Percentiles rank a stretch among this genome's conserved stretches.
Conservation (phyloP, 371 early-diverging fungal species). For the Homolaphlyctis polyrhiza region DNA sequence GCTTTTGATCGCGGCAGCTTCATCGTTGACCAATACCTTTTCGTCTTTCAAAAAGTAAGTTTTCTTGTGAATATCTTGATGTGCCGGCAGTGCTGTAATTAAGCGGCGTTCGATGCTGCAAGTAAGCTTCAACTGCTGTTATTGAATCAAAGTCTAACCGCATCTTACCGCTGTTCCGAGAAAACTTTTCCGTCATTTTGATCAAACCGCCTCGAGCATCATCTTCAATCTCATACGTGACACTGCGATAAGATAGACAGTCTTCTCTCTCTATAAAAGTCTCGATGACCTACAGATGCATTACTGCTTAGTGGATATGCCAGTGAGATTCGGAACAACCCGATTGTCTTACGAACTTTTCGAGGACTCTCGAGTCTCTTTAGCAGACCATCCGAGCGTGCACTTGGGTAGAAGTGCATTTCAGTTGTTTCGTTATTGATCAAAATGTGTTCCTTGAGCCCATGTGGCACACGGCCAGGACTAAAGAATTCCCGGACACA, state of each 20-base stretch:
- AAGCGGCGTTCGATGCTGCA: not conserved
- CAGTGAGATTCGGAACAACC: not conserved
- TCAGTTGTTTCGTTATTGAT: slow-evolving; percentile 37
- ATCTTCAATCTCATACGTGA: slow-evolving; percentile 32
- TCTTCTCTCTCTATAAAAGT: slow-evolving; percentile 44
- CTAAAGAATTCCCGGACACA: slow-evolving; percentile 43
- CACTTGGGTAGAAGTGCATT: slow-evolving; percentile 43
- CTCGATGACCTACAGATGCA: slow-evolving; percentile 16
- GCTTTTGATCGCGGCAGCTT: not conserved
- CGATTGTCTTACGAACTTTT: slow-evolving; percentile 23
- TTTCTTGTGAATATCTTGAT: slow-evolving; percentile 35
- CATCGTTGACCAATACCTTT: slow-evolving; percentile 16
- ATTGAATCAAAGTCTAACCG: not conserved
- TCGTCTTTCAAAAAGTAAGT: slow-evolving; percentile 45
- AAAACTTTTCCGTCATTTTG: slow-evolving; percentile 54
- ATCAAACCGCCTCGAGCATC: slow-evolving; percentile 13
- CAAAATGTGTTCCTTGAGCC: slow-evolving; percentile 45
- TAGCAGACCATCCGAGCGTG: slow-evolving; percentile 44
- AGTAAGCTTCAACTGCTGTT: too few species aligned
- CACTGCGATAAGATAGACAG: slow-evolving; percentile 38
- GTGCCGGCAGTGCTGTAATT: slow-evolving; percentile 20
- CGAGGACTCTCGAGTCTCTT: slow-evolving; percentile 32
- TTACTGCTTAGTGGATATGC: too few species aligned
- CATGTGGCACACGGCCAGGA: slow-evolving; percentile 39
- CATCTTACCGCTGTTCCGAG: slow-evolving; percentile 23